Base-by-base conservation (phyloP, 1,284 basidiomycete genomes). In the Peniophora sp. region DNA sequence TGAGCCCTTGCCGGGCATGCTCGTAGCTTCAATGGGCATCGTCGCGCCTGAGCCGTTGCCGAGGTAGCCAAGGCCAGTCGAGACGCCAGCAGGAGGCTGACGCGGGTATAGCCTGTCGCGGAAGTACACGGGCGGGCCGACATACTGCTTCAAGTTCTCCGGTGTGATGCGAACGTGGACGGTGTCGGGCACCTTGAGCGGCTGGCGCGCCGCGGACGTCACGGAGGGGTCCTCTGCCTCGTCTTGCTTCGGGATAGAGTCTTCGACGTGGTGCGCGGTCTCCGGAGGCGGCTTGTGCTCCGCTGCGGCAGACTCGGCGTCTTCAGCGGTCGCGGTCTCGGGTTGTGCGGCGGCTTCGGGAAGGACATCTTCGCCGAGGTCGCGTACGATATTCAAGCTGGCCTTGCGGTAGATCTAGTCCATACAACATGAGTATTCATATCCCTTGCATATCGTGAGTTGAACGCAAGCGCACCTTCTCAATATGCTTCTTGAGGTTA, bases 381-480 rank as follows among this genome's bases (percentile, higher is more conserved):
- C 91, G 59, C 87, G 79, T 3, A 99, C 92, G 54, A 99, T 84
- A 65, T 89, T 92, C 58, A 97, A 77, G 0, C 96, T 95, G 3
- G 96, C 92, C 68, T 99, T 99, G 57, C 97, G 85, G 69, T 96
- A 99, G 52, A 99, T 95, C 92, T 97, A 67, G n/a, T 48, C 15
- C 47, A n/a, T 52, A 51, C n/a, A n/a, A 3, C 32, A 17, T 48
- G 2, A 17, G 47, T 24, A n/a, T 6, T 44, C 47, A 41, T 51
- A 36, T 17, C 44, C 12, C 24, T 43, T 10, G 12, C 53, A 48
- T 3, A 37, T 10, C 18, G 39, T 12, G 32, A 3, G 43, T 14
- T 10, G 37, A 10, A 50, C 56, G 5, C 6, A 32, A 17, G 50
- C 59, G 23, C 51, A 91, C 92, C 80, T 96, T 97, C 64, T 97